Evolutionary conservation across 148 eudicot species (phyloP).

Genomic region (Tetragonia tetragonoides): DNA sequence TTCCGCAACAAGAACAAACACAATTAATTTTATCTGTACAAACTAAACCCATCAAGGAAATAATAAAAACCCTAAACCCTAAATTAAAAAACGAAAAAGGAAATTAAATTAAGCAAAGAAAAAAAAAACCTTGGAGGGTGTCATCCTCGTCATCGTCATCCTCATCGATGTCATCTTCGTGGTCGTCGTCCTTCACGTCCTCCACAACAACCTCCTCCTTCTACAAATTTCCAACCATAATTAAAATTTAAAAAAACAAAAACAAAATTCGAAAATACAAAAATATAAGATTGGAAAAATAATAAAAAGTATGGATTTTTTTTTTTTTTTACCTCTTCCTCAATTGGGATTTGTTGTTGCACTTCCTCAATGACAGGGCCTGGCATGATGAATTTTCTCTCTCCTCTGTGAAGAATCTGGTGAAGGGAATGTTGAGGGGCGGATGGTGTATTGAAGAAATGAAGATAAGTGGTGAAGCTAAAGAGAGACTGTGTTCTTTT

Average conservation of each 20-base stretch:
- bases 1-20: not conserved
- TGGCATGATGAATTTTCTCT: constrained; percentile 41
- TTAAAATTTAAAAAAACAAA: not conserved
- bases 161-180: constrained; percentile 39
- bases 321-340: constrained; percentile 27
- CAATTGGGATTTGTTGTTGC: constrained; percentile 25
- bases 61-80: not conserved
- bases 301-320: too few relatives aligned
- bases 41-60: not conserved
- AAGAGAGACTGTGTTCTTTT: too few relatives aligned
- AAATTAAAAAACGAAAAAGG: not conserved
- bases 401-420: not conserved
- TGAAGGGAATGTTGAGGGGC: not conserved
- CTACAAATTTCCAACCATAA: constrained; percentile 5
- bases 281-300: not conserved
- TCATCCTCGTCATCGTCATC: constrained; percentile 59
- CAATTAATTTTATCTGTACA: not conserved
- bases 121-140: constrained; percentile 34
- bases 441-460: too few relatives aligned
- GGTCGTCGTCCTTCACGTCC: constrained; percentile 42
- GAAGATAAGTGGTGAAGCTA: too few relatives aligned
- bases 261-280: not conserved
- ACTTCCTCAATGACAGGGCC: constrained; percentile 63
- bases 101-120: not conserved
- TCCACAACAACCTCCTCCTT: constrained; percentile 38